A percentile compares a stretch with the other conserved stretches of the same genome.
These are phyloP conservation scores for Liquidambar formosana DNA, from an alignment of 164 flowering plant species.

Conservation along the genomic window DNA sequence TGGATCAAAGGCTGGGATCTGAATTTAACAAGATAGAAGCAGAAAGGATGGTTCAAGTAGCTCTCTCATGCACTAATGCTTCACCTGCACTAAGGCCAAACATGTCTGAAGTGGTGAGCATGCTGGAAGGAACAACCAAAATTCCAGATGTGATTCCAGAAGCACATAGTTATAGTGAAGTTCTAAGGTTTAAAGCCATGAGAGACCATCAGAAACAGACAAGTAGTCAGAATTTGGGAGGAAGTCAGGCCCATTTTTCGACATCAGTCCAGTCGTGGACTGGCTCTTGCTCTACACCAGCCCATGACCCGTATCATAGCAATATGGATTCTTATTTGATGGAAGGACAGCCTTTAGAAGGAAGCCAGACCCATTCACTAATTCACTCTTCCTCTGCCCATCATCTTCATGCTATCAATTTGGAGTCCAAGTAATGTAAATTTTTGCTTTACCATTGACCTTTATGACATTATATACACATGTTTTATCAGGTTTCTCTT, in stretches of 20 bases:
- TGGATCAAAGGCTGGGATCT: constrained; percentile 19
- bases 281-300: neutral
- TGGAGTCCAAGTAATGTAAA: neutral
- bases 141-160: neutral
- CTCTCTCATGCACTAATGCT: constrained; percentile 12
- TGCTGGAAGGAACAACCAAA: constrained; percentile 7
- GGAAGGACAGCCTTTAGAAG: constrained; percentile 2
- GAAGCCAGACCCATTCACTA: neutral
- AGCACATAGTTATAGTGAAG: neutral
- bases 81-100: constrained; percentile 7
- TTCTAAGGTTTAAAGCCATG: constrained; percentile 14
- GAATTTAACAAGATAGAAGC: constrained; percentile 17
- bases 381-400: neutral
- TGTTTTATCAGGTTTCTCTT: too few species aligned
- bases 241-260: too few species aligned
- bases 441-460: too few species aligned
- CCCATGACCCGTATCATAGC: constrained; percentile 7
- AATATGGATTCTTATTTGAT: neutral
- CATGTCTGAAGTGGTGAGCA: constrained; percentile 12
- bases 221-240: constrained; percentile 1
- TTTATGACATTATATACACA: too few species aligned
- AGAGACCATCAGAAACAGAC: constrained; percentile 11
- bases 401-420: neutral
- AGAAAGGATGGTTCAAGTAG: constrained; percentile 16
- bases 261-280: too few species aligned